A percentile compares a stretch with the other conserved stretches of the same genome.
These are phyloP conservation scores for Nicotiana obtusifolia DNA, from an alignment of 257 asterid genomes.

Conservation along the genomic window DNA sequence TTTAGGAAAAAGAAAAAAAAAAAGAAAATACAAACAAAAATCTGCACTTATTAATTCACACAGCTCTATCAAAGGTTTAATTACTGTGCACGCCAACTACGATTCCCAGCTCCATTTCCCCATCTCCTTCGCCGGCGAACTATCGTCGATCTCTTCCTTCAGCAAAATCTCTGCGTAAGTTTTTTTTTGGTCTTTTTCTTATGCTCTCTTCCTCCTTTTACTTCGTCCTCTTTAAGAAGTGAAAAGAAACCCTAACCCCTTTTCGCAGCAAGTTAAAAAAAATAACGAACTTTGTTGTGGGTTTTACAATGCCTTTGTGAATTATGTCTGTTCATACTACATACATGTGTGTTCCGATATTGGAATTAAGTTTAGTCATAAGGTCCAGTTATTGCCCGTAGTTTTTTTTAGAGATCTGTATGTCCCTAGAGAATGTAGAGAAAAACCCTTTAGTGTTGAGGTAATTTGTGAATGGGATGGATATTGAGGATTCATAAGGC, in stretches of 20 bases:
- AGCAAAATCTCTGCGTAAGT: background rate
- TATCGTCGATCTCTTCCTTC: background rate
- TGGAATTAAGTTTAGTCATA: background rate
- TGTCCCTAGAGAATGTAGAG: background rate
- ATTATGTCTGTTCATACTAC: background rate
- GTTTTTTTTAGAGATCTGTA: background rate
- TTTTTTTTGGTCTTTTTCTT: background rate
- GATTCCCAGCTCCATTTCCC: background rate
- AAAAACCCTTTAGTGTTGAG: too few species aligned
- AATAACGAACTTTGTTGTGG: background rate
- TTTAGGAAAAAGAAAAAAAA: background rate
- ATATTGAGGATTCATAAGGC: background rate
- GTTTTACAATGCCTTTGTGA: background rate
- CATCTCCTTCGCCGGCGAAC: background rate
- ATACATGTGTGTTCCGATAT: background rate
- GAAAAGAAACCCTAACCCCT: background rate
- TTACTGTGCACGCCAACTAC: background rate
- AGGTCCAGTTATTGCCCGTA: background rate
- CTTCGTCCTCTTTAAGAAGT: background rate
- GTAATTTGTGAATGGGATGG: background rate
- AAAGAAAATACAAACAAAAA: constrained; percentile 3
- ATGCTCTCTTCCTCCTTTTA: background rate
- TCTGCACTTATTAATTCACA: background rate
- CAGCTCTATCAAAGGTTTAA: background rate
- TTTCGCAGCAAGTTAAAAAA: background rate